These are phyloP conservation scores for Tulasnella sp. DNA, from an alignment of 768 basidiomycete species.

Conservation along the genomic window DNA sequence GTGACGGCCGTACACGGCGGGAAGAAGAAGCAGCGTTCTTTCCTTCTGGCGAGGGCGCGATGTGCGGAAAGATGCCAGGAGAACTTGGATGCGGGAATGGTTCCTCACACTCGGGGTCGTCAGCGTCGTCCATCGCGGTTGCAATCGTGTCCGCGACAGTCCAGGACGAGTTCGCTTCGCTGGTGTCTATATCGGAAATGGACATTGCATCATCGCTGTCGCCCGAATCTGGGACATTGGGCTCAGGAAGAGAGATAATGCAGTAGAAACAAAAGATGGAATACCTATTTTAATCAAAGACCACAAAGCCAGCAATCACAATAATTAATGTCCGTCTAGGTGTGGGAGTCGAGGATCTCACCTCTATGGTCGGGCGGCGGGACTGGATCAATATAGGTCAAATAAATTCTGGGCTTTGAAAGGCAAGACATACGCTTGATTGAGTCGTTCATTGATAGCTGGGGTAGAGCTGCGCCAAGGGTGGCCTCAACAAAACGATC, in stretches of 20 bases:
- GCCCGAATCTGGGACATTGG: no score
- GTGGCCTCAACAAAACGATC: not conserved
- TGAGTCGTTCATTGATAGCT: not conserved
- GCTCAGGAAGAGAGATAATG: no score
- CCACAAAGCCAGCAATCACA: not conserved
- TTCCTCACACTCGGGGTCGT: no score
- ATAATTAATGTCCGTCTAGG: not conserved
- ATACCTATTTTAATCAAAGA: not conserved
- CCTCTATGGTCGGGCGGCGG: not conserved
- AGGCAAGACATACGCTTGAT: not conserved
- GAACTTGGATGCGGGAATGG: no score
- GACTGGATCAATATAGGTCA: not conserved
- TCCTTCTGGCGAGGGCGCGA: not conserved
- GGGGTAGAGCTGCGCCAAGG: not conserved
- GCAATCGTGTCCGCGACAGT: no score
- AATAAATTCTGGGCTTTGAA: not conserved
- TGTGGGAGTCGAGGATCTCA: not conserved
- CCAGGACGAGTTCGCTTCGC: no score
- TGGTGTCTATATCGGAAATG: no score
- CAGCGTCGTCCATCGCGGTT: no score
- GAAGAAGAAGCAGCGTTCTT: not conserved
- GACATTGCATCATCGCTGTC: no score
- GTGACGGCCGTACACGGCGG: not conserved
- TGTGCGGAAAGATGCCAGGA: no score
- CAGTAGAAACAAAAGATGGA: no score